Base-by-base conservation (phyloP, 1,284 basidiomycete genomes). In the Uromyces viciae-fabae region DNA sequence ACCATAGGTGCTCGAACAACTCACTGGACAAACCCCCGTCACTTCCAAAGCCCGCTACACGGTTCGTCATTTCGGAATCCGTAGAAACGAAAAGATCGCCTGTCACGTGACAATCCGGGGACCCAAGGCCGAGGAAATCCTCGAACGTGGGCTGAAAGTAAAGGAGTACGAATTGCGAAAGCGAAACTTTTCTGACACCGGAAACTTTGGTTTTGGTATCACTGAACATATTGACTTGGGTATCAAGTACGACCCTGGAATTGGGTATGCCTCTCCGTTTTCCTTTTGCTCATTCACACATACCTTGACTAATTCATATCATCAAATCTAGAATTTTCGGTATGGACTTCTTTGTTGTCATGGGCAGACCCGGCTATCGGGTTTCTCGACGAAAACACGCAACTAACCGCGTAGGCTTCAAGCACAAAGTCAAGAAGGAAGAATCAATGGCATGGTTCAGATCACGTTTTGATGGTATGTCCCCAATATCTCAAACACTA, bases 51-150 rank as follows among this genome's bases (percentile, higher is more conserved):
- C 96, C 83, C 94, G 96, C 85, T 99, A 97, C 93, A 99, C 97
- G 85, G 94, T 99, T 88, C 95, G 96, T 86, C 94, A 94, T 82
- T 99, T 99, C 89, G 93, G 94, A 87, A 99, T 99, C 90, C 94
- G 97, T 87, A 93, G 96, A 90, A 99, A 99, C 90, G 97, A 99
- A 89, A 98, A 99, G 91, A 99, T 99, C 86, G 97, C 97, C 81
- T 93, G 93, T 85, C 96, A 99, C 89, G 96, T 99, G 86, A 99
- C 96, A 87, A 97, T 99, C 89, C 94, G 96, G 84, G 96, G 96
- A 73, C 96, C 96, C 85, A 99, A 99, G 89, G 96, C 96, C 75
- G 96, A 99, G 91, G 96, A 99, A 88, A 98, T 97, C 87, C 90
- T 99, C 85, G 97, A 99, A 90, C 94, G 97, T 86, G 96, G 95